A percentile compares a stretch with the other conserved stretches of the same genome.
Evolutionary conservation across 108 stramenopile species (phyloP).

Genomic region (Mediolabrus comicus): DNA sequence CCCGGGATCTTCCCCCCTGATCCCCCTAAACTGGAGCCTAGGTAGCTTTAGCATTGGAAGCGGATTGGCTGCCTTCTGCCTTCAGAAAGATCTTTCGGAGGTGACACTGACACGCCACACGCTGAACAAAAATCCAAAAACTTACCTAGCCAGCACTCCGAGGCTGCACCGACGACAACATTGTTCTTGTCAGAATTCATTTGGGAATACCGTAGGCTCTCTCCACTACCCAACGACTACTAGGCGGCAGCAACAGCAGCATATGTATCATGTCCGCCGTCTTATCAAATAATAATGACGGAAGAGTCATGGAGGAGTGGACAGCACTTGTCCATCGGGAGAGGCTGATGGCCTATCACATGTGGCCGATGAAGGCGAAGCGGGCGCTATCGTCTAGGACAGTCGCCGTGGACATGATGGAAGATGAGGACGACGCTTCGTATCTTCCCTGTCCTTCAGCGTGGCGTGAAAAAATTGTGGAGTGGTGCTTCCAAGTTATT

Average conservation of each 20-base stretch:
- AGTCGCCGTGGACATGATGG: not conserved
- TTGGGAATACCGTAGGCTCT: no score
- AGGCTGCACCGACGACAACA: no score
- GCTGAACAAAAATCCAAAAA: no score
- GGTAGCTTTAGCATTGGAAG: no score
- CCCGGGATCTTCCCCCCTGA: no score
- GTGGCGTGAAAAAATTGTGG: conserved; percentile 15
- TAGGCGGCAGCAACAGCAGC: not conserved
- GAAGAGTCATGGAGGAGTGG: not conserved
- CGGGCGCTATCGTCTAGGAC: not conserved
- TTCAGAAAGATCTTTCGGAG: no score
- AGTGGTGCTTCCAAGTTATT: conserved; percentile 12
- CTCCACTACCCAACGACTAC: no score
- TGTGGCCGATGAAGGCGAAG: not conserved
- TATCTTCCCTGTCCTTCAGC: not conserved
- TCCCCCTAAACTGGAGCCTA: no score
- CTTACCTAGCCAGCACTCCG: no score
- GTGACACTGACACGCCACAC: no score
- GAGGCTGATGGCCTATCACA: not conserved
- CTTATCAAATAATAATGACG: not conserved
- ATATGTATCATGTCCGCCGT: not conserved
- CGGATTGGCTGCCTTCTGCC: no score
- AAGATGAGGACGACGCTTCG: not conserved
- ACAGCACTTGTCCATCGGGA: not conserved
- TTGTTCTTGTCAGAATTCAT: no score